These are phyloP conservation scores for Fusarium sp. DNA, from an alignment of 2,329 filamentous ascomycete genomes.

Conservation along the genomic window DNA sequence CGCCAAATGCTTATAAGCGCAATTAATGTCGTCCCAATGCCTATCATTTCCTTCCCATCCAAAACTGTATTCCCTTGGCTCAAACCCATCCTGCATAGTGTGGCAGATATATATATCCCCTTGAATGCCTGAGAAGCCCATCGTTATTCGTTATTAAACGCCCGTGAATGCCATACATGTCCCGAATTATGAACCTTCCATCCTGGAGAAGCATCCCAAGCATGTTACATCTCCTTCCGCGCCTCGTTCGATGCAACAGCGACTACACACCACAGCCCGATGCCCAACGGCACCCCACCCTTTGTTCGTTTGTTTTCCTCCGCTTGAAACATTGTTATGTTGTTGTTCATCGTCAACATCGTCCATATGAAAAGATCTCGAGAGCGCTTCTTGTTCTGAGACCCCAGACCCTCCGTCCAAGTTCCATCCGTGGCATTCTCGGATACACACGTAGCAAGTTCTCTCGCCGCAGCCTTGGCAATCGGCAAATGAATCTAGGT, in stretches of 20 bases:
- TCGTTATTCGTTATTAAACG: constrained; percentile 38
- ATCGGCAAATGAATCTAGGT: constrained; percentile 75
- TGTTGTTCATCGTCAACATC: constrained; percentile 57
- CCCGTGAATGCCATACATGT: constrained; percentile 8
- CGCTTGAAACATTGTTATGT: constrained; percentile 24
- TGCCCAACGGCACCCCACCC: constrained; percentile 62
- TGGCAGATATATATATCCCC: constrained; percentile 6
- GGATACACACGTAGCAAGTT: constrained; percentile 77
- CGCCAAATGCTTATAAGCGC: constrained; percentile 28
- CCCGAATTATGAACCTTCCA: constrained; percentile 52
- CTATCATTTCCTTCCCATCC: constrained; percentile 5
- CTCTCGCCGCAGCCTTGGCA: constrained; percentile 72
- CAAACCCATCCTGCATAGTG: constrained; percentile 1
- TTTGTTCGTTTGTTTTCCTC: constrained; percentile 35
- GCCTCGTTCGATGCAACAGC: constrained; percentile 76
- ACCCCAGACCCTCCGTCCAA: constrained; percentile 42
- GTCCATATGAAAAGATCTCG: constrained; percentile 64
- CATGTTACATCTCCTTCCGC: constrained; percentile 75
- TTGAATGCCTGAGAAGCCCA: constrained; percentile 24
- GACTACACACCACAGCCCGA: constrained; percentile 71
- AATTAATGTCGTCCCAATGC: constrained; percentile 17
- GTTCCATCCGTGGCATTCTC: constrained; percentile 69
- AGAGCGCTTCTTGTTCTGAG: constrained; percentile 55
- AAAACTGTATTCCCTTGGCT: constrained; percentile 14
- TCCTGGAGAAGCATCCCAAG: constrained; percentile 69